A percentile compares a stretch with the other conserved stretches of the same genome.
Conservation (phyloP, 2,329 filamentous ascomycete genomes). For the Penicillium griseofulvum region DNA sequence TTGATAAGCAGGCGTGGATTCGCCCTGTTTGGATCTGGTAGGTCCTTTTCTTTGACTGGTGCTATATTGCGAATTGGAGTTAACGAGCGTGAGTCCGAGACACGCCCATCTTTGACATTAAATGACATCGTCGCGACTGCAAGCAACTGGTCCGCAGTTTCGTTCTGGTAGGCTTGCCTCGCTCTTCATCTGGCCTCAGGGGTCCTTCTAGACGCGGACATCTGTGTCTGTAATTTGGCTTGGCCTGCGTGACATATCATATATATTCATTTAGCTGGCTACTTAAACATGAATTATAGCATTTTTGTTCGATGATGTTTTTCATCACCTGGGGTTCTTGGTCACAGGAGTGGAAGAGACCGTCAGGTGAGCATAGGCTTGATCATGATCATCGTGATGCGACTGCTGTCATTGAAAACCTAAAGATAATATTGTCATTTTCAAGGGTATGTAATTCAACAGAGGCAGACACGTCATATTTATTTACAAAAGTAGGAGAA, state of each 20-base stretch:
- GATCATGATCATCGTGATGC: background rate
- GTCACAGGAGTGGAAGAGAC: slow-evolving; percentile 1
- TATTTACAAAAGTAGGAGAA: background rate
- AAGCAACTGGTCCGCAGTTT: slow-evolving; percentile 10
- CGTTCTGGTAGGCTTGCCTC: slow-evolving; percentile 2
- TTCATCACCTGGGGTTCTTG: slow-evolving; percentile 6
- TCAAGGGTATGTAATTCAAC: background rate
- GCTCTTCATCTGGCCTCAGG: slow-evolving; percentile 17
- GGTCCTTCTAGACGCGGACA: background rate
- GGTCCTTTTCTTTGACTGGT: slow-evolving; percentile 7
- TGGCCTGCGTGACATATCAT: background rate
- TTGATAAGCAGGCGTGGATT: slow-evolving; percentile 40
- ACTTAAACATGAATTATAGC: background rate
- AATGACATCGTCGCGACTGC: slow-evolving; percentile 5
- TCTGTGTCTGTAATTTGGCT: background rate
- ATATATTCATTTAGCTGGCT: background rate
- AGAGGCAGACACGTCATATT: background rate
- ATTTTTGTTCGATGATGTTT: background rate
- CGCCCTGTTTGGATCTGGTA: slow-evolving; percentile 36
- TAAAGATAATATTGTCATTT: slow-evolving; percentile 1
- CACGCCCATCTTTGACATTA: background rate
- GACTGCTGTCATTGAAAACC: background rate
- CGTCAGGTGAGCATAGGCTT: slow-evolving; percentile 7
- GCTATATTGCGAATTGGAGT: slow-evolving; percentile 1
- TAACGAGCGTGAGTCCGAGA: background rate